phyloP scores from a whole-genome alignment of 345 rosid species.

The Zanthoxylum bungeanum region DNA sequence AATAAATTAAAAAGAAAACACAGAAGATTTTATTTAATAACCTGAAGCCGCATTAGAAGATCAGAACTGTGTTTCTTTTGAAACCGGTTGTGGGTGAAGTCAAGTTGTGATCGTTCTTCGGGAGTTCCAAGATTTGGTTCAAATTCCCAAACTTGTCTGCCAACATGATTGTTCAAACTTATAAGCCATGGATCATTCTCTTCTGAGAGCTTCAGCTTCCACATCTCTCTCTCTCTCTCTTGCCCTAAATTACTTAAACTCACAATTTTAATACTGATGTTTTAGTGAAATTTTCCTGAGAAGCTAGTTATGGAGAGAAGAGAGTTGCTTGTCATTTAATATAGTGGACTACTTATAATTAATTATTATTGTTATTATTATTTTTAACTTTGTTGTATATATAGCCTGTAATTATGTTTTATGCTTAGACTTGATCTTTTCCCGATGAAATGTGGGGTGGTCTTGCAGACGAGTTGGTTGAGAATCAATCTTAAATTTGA shows the following conservation, averaged over 20 bases:
- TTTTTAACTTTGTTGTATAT: too few species aligned
- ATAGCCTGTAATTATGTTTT: not conserved
- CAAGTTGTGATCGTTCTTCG: constrained; percentile 27
- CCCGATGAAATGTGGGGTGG: too few species aligned
- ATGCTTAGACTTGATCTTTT: not conserved
- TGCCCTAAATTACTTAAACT: not conserved
- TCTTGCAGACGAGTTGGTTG: too few species aligned
- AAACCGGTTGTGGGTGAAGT: constrained; percentile 34
- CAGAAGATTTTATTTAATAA: too few species aligned
- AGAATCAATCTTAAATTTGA: too few species aligned
- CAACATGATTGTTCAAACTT: constrained; percentile 35
- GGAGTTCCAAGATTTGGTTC: constrained; percentile 32
- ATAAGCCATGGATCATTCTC: constrained; percentile 32
- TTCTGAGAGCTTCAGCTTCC: constrained; percentile 53
- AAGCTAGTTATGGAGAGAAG: not conserved
- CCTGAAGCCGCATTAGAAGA: constrained; percentile 55
- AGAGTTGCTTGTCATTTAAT: not conserved
- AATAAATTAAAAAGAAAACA: too few species aligned
- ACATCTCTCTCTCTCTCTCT: constrained; percentile 39
- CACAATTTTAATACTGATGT: not conserved
- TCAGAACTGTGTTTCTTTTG: constrained; percentile 50
- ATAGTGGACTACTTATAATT: not conserved
- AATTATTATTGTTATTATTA: too few species aligned
- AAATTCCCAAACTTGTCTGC: constrained; percentile 61
- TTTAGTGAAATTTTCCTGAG: not conserved